Conservation (phyloP, 2,329 filamentous ascomycete genomes). For the Ophiocordyceps camponoti-floridani region DNA sequence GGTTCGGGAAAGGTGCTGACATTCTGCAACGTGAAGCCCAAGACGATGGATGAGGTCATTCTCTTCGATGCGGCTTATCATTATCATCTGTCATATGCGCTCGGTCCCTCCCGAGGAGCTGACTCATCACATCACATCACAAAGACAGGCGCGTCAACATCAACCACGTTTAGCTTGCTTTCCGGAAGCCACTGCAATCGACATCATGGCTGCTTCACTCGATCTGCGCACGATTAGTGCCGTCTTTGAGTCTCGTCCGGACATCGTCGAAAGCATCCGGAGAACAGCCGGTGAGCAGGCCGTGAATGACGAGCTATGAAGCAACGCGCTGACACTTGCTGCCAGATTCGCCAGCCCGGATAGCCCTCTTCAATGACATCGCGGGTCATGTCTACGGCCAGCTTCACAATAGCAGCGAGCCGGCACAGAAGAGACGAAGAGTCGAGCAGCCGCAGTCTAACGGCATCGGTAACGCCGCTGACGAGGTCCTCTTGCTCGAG, state of each 20-base stretch:
- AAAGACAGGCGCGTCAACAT: not conserved
- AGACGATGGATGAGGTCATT: not conserved
- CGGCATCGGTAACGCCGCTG: slow-evolving; percentile 16
- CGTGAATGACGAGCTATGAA: no score
- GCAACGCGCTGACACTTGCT: slow-evolving; percentile 1
- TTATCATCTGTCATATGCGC: no score
- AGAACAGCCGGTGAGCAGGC: slow-evolving; percentile 28
- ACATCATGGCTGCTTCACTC: slow-evolving; percentile 22
- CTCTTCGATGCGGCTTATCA: no score
- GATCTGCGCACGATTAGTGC: slow-evolving; percentile 29
- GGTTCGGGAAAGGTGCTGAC: slow-evolving; percentile 41
- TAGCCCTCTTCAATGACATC: slow-evolving; percentile 39
- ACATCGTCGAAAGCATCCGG: slow-evolving; percentile 35
- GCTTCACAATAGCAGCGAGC: slow-evolving; percentile 21
- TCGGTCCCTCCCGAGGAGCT: no score
- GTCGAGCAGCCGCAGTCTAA: slow-evolving; percentile 23
- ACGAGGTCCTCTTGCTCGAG: slow-evolving; percentile 36
- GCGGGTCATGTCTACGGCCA: slow-evolving; percentile 29
- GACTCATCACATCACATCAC: no score
- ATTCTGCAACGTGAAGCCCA: not conserved
- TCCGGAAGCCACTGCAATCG: not conserved
- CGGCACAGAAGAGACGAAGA: slow-evolving; percentile 32
- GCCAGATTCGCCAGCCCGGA: slow-evolving; percentile 29
- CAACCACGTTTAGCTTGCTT: not conserved
- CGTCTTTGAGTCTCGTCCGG: slow-evolving; percentile 36